A percentile compares a stretch with the other conserved stretches of the same genome.
Conservation (phyloP, 768 basidiomycete genomes). For the Guyanaporus albipodus region DNA sequence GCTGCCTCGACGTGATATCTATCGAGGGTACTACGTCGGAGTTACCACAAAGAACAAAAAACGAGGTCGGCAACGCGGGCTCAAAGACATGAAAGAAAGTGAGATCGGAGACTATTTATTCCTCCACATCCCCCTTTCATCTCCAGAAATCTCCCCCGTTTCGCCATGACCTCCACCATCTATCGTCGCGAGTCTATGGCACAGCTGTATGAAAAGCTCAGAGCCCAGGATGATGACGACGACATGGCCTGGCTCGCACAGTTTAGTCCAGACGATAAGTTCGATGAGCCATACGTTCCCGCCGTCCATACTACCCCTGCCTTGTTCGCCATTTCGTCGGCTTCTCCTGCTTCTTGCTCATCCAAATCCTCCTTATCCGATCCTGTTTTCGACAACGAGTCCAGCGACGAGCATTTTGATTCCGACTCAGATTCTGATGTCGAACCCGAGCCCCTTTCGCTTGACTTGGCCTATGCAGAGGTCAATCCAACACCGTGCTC, state of each 20-base stretch:
- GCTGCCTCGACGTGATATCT: conserved; percentile 35
- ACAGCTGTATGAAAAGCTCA: conserved; percentile 34
- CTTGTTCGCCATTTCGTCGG: conserved; percentile 28
- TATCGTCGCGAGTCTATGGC: conserved; percentile 36
- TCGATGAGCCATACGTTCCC: conserved; percentile 23
- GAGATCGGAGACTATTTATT: conserved; percentile 31
- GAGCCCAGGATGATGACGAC: conserved; percentile 33
- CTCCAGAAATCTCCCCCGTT: conserved; percentile 10
- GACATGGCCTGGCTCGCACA: conserved; percentile 35
- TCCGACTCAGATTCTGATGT: conserved; percentile 32
- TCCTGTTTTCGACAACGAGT: conserved; percentile 20
- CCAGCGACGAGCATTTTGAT: conserved; percentile 21
- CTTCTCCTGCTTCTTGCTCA: conserved; percentile 23
- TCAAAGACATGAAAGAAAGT: conserved; percentile 38
- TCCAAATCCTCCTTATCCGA: conserved; percentile 19
- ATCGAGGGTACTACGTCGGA: conserved; percentile 35
- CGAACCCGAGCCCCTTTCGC: conserved; percentile 22
- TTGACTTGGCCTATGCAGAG: conserved; percentile 12
- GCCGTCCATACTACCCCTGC: conserved; percentile 14
- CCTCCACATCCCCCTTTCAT: conserved; percentile 15
- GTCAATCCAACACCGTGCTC: conserved; percentile 6
- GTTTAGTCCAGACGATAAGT: conserved; percentile 33
- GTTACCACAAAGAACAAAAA: conserved; percentile 39
- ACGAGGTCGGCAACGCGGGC: conserved; percentile 38
- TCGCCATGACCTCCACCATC: conserved; percentile 28